These are phyloP conservation scores for Adansonia rubrostipa DNA, from an alignment of 441 rosid species.

Conservation along the genomic window DNA sequence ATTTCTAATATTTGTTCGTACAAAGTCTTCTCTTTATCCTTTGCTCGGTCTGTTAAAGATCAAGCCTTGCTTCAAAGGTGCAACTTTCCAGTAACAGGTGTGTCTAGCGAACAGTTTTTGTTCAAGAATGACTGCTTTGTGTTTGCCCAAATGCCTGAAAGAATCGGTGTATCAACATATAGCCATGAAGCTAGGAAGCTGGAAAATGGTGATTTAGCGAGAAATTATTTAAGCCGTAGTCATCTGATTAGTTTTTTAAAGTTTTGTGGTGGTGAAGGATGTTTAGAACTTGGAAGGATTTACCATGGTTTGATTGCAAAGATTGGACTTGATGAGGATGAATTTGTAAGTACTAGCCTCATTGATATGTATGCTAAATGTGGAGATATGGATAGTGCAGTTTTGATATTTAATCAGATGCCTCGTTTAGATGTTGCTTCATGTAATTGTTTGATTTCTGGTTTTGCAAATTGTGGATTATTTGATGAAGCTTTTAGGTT, in stretches of 20 bases:
- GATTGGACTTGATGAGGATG: slow-evolving; percentile 31
- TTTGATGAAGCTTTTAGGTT: slow-evolving; percentile 35
- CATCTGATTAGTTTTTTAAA: slow-evolving; percentile 25
- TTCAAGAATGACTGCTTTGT: slow-evolving; percentile 7
- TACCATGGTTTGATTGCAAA: slow-evolving; percentile 41
- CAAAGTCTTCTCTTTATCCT: slow-evolving; percentile 4
- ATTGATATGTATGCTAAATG: slow-evolving; percentile 50
- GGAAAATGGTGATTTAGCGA: neutral
- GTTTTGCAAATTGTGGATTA: slow-evolving; percentile 35
- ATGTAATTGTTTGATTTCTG: slow-evolving; percentile 43
- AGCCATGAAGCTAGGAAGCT: slow-evolving; percentile 7
- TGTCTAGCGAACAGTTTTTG: neutral
- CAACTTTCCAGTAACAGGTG: neutral
- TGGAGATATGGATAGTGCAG: slow-evolving; percentile 35
- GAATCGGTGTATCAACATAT: neutral
- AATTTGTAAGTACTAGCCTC: slow-evolving; percentile 42
- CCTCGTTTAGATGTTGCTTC: slow-evolving; percentile 34
- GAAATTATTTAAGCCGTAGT: slow-evolving; percentile 20
- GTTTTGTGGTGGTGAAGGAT: slow-evolving; percentile 27
- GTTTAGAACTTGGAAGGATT: slow-evolving; percentile 37
- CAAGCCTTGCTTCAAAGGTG: slow-evolving; percentile 8
- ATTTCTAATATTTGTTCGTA: slow-evolving; percentile 2
- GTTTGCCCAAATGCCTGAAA: slow-evolving; percentile 32
- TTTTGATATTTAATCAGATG: slow-evolving; percentile 28
- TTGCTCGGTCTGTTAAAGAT: neutral